Evolutionary conservation across 352 stramenopile species (phyloP).

Genomic region (Phytophthora tentaculata): DNA sequence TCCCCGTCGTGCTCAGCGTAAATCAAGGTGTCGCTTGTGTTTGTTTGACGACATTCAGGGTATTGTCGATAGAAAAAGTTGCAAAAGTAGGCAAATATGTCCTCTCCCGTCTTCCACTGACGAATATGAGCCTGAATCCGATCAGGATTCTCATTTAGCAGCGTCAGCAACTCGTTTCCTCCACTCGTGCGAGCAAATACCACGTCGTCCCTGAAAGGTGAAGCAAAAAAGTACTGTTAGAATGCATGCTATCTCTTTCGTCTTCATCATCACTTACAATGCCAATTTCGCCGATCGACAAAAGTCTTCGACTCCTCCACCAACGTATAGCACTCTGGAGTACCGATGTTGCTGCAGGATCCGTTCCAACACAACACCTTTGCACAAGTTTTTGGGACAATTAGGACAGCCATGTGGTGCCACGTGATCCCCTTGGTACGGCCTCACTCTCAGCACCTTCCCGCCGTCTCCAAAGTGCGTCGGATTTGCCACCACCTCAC

Average conservation of each 20-base stretch:
- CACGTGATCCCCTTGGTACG: slow-evolving; percentile 39
- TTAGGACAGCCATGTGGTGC: slow-evolving; percentile 47
- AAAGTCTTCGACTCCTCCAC: slow-evolving; percentile 57
- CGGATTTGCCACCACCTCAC: slow-evolving; percentile 49
- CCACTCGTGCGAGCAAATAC: slow-evolving; percentile 25
- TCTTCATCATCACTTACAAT: slow-evolving; percentile 28
- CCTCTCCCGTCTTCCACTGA: slow-evolving; percentile 22
- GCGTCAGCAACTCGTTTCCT: slow-evolving; percentile 12
- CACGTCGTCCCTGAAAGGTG: slow-evolving; percentile 30
- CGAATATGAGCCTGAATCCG: slow-evolving; percentile 21
- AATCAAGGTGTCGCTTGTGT: not conserved
- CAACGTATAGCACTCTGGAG: slow-evolving; percentile 60
- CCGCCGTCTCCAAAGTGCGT: slow-evolving; percentile 26
- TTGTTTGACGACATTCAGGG: slow-evolving; percentile 7
- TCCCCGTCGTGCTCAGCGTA: slow-evolving; percentile 5
- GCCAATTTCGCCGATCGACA: slow-evolving; percentile 50
- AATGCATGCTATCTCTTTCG: too few species aligned
- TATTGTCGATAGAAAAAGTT: slow-evolving; percentile 32
- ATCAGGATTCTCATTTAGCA: slow-evolving; percentile 8
- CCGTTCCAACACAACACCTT: slow-evolving; percentile 53
- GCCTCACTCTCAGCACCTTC: slow-evolving; percentile 39
- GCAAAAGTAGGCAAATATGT: slow-evolving; percentile 29
- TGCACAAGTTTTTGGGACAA: slow-evolving; percentile 71
- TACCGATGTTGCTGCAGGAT: slow-evolving; percentile 38
- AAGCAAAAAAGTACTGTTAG: too few species aligned